These are phyloP conservation scores for Aspergillus brasiliensis DNA, from an alignment of 2,329 filamentous ascomycete species.

Conservation along the genomic window DNA sequence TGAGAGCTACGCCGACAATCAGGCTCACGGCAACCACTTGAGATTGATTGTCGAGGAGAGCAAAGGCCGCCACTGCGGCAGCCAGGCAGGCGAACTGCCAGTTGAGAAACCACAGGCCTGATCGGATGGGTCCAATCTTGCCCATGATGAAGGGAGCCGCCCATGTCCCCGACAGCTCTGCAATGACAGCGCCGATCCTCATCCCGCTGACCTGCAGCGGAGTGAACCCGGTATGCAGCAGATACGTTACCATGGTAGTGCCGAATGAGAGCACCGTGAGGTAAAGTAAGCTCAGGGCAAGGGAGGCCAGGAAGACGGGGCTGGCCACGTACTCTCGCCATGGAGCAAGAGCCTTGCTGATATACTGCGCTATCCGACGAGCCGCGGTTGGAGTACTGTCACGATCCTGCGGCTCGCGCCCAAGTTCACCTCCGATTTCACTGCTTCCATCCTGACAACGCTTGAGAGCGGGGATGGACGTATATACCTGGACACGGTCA, in stretches of 20 bases:
- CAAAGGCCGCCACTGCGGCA: slow-evolving; percentile 49
- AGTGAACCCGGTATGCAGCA: slow-evolving; percentile 54
- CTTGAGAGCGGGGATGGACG: slow-evolving; percentile 23
- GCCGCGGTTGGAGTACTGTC: not conserved
- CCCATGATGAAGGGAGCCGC: slow-evolving; percentile 54
- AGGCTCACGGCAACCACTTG: slow-evolving; percentile 47
- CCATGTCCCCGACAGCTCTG: slow-evolving; percentile 59
- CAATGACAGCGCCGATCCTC: slow-evolving; percentile 50
- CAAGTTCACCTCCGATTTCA: not conserved
- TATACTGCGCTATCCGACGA: slow-evolving; percentile 19
- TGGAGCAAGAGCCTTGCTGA: slow-evolving; percentile 15
- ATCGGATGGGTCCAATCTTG: slow-evolving; percentile 60
- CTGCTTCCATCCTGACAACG: slow-evolving; percentile 1
- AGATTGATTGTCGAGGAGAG: slow-evolving; percentile 30
- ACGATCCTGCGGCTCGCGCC: not conserved
- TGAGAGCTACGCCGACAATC: slow-evolving; percentile 54
- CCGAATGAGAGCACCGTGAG: slow-evolving; percentile 59
- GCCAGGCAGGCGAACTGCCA: slow-evolving; percentile 65
- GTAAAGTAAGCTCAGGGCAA: slow-evolving; percentile 55
- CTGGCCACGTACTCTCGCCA: slow-evolving; percentile 33
- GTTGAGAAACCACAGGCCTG: slow-evolving; percentile 69
- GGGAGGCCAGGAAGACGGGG: slow-evolving; percentile 47
- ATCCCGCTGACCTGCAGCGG: slow-evolving; percentile 52
- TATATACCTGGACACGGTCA: slow-evolving; percentile 19
- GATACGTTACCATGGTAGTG: slow-evolving; percentile 58